Percentiles rank a stretch among this genome's conserved stretches.
Conservation (phyloP, 2,329 filamentous ascomycete genomes). For the Thielaviopsis musarum region DNA sequence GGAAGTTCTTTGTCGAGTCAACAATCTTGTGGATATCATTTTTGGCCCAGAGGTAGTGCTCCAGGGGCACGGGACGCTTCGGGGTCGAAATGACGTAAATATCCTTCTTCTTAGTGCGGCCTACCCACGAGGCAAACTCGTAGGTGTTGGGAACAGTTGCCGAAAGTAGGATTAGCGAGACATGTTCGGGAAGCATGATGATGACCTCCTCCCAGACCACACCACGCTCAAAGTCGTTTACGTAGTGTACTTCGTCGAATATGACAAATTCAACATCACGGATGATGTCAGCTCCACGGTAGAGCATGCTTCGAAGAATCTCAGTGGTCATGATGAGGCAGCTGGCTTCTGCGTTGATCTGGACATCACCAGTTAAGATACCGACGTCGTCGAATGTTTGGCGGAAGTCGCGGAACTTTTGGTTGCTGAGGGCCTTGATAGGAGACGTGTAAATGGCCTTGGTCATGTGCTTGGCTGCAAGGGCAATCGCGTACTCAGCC, state of each 20-base stretch:
- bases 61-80: slow-evolving; percentile 83
- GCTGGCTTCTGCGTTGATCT: slow-evolving; percentile 93
- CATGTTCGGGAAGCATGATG: slow-evolving; percentile 96
- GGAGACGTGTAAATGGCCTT: slow-evolving; percentile 98
- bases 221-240: slow-evolving; percentile 87
- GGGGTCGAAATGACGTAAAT: slow-evolving; percentile 98
- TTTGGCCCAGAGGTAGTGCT: slow-evolving; percentile 91
- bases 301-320: slow-evolving; percentile 95
- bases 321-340: slow-evolving; percentile 99
- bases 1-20: slow-evolving; percentile 75
- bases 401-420: slow-evolving; percentile 94
- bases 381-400: slow-evolving; percentile 86
- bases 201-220: slow-evolving; percentile 99
- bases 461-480: slow-evolving; percentile 97
- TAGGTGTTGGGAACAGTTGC: slow-evolving; percentile 95
- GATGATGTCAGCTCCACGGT: slow-evolving; percentile 86
- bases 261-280: slow-evolving; percentile 97
- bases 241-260: slow-evolving; percentile 97
- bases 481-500: slow-evolving; percentile 89
- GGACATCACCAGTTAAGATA: slow-evolving; percentile 91
- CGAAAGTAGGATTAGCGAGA: slow-evolving; percentile 85
- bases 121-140: slow-evolving; percentile 97
- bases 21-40: slow-evolving; percentile 93
- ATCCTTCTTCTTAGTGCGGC: slow-evolving; percentile 92
- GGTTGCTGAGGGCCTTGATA: slow-evolving; percentile 95